Evolutionary conservation across 228 moss, liverwort and hornwort genomes (phyloP).

Genomic region (Sphagnum fallax): DNA sequence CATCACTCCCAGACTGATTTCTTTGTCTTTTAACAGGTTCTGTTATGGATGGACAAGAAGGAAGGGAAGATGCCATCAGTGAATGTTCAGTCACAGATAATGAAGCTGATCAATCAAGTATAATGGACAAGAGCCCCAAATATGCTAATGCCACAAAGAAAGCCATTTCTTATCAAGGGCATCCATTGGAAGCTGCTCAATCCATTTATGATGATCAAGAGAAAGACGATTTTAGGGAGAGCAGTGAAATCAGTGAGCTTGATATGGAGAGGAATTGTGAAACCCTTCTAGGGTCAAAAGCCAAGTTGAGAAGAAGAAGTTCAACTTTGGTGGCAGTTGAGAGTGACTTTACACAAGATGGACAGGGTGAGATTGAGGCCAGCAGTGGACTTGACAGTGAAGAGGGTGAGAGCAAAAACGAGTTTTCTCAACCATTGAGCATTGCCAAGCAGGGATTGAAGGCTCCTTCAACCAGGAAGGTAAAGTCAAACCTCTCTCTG

Average conservation of each 20-base stretch:
- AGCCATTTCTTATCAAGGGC: neutral
- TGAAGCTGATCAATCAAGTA: constrained; percentile 8
- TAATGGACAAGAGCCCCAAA: constrained; percentile 7
- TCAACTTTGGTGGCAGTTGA: neutral
- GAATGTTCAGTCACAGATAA: constrained; percentile 1
- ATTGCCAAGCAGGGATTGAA: constrained; percentile 12
- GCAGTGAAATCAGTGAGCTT: constrained; percentile 5
- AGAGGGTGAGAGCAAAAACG: constrained; percentile 9
- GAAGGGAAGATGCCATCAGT: neutral
- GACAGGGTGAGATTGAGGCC: neutral
- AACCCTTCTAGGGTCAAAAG: neutral
- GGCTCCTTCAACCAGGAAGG: constrained; percentile 20
- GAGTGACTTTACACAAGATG: too few relatives aligned
- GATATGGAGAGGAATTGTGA: constrained; percentile 7
- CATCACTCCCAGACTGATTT: too few relatives aligned
- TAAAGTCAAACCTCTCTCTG: neutral
- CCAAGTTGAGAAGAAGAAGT: neutral
- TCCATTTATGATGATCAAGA: neutral
- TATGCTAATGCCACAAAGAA: neutral
- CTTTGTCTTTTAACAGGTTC: too few relatives aligned
- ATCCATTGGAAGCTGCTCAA: neutral
- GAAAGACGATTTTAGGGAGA: neutral
- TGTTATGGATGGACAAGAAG: neutral
- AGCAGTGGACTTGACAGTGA: constrained; percentile 8
- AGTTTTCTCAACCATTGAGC: constrained; percentile 14